Evolutionary conservation across 1,284 basidiomycete species (phyloP).

Genomic region (Papiliotrema fonsecae): DNA sequence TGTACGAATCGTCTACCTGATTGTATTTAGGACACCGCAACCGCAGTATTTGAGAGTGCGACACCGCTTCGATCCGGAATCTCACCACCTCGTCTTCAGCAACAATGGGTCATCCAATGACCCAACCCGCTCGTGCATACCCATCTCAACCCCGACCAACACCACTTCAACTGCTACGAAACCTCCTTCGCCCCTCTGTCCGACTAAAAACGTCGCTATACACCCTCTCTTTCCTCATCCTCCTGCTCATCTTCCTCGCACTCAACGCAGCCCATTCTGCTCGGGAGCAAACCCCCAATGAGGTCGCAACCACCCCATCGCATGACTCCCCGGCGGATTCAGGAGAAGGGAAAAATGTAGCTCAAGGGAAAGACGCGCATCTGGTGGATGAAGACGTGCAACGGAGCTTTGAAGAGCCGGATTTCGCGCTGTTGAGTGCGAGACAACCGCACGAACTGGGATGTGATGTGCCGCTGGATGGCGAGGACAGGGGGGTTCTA

Average conservation of each 20-base stretch:
- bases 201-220: constrained; percentile 32
- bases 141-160: background rate
- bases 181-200: constrained; percentile 28
- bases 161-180: constrained; percentile 6
- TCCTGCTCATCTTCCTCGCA: constrained; percentile 29
- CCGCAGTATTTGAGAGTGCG: too few relatives aligned
- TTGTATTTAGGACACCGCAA: too few relatives aligned
- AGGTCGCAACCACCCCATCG: constrained; percentile 18
- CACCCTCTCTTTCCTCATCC: constrained; percentile 23
- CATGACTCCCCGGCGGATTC: constrained; percentile 23
- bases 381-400: constrained; percentile 30
- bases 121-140: constrained; percentile 5
- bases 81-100: background rate
- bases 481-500: constrained; percentile 34
- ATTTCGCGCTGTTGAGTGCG: constrained; percentile 40
- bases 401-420: constrained; percentile 46
- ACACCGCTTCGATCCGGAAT: background rate
- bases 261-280: constrained; percentile 24
- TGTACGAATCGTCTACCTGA: too few relatives aligned
- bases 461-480: constrained; percentile 41
- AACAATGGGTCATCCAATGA: constrained; percentile 10
- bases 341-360: constrained; percentile 30
- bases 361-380: constrained; percentile 33
- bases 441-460: constrained; percentile 46
- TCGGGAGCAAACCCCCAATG: constrained; percentile 2